Evolutionary conservation across 2,329 filamentous ascomycete genomes (phyloP), one percentile per base, ranked within the genome.

Genomic region (Fusarium duplospermum): DNA sequence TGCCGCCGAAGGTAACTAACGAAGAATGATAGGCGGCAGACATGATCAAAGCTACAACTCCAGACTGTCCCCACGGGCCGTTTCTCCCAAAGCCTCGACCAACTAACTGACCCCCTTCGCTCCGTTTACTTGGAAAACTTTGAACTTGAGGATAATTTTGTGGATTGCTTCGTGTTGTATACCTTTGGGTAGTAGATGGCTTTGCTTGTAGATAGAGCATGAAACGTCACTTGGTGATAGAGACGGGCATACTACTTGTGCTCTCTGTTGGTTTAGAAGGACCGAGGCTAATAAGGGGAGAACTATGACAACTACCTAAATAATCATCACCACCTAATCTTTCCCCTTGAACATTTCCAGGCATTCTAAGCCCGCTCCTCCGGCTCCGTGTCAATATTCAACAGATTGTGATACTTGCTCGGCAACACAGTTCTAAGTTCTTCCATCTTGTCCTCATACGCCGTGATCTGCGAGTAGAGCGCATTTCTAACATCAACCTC

Each of bases 361-460:
- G 6, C 18, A 29, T 20, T 33, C 11, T 31, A 54, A 27, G 22
- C 8, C 31, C 31, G 11, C 47, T 13, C 27, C 7, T 18, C 10
- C 47, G 38, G 35, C 20, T 38, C 45, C 4, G 10, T 22, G n/a
- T 42, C 9, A 6, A 67, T 5, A 6, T 68, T 16, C 42, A 75
- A 45, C 6, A 67, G 31, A 3, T 11, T 5, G 20, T 62, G 70
- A 54, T 67, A 72, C 38, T 68, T n/a, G 13, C 35, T 45, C 2
- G 72, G 72, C 52, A 76, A 59, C n/a, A 31, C 38, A 18, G 35
- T 42, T 45, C 68, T 72, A 38, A 80, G 60, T 58, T 45, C 38
- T 27, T 64, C 62, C 58, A 78, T 60, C 70, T 70, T 71, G 5
- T 36, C 65, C 64, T 71, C 54, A 60, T 75, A 71, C 16, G 35